Evolutionary conservation across 345 rosid genomes (phyloP), one percentile per base, ranked within the genome.

Genomic region (Cochlearia excelsa): DNA sequence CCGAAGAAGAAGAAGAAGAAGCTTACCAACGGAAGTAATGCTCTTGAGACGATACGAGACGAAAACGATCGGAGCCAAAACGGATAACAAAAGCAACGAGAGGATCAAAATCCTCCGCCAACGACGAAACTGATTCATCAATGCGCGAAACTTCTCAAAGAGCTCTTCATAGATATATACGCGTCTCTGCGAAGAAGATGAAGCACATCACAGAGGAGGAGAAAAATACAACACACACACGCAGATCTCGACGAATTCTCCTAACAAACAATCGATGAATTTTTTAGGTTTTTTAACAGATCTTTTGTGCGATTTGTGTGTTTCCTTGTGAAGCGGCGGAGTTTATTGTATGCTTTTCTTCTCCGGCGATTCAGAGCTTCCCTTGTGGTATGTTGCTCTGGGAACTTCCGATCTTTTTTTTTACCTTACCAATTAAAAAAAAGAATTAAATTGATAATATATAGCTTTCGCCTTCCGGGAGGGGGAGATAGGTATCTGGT

Each of bases 41-140:
- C 58, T 54, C 58, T 77, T 78, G 66, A 78, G 78, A 43, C 86
- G 69, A 72, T 43, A 46, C 10, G 90, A 82, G 60, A 86, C 78
- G 72, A 88, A 73, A 54, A 86, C 28, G 53, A 88, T 54, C 9
- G 98, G 98, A 73, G 96, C 81, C 48, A 88, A 37, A 2, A 88
- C 89, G 54, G 90, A 84, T 54, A 81, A 67, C 61, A 76, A 75
- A 26, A 92, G 86, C 69, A 86, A 49, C 43, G 79, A 77, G 86
- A 92, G 93, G 96, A 86, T 78, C 59, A 80, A 9, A 59, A 80
- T 81, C 96, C 96, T 86, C 95, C 78, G 84, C 81, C 83, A 73
- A 59, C 77, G 85, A 70, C 71, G 86, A 44, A 63, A 16, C 76
- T 75, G 84, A 83, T 77, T 86, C 98, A 84, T 92, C 83, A 74